Evolutionary conservation across 805 yeast species (phyloP).

Genomic region (Suhomyces canberraensis): DNA sequence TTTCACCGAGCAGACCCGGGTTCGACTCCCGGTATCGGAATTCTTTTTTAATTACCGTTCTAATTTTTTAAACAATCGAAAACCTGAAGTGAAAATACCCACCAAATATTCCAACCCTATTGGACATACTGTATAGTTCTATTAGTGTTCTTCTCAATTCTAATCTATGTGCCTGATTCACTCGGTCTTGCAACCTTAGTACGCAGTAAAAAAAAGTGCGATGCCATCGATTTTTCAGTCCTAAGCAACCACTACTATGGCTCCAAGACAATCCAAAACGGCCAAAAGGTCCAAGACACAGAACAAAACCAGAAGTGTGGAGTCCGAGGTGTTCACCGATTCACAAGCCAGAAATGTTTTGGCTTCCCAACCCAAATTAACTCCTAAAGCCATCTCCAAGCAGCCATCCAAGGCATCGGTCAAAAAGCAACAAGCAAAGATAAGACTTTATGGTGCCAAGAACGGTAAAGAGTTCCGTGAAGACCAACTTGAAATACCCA

Average conservation of each 20-base stretch:
- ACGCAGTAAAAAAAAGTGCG: conserved; percentile 6
- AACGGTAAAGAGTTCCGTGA: conserved; percentile 61
- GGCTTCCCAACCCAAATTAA: conserved; percentile 54
- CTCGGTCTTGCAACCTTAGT: not conserved
- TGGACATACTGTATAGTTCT: too few species aligned
- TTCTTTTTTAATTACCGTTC: not conserved
- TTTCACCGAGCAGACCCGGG: conserved; percentile 83
- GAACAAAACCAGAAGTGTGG: conserved; percentile 53
- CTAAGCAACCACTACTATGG: conserved; percentile 40
- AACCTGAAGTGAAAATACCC: too few species aligned
- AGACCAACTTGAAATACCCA: conserved; percentile 75
- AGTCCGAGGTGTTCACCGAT: conserved; percentile 65
- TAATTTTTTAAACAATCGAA: too few species aligned
- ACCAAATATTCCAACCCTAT: too few species aligned
- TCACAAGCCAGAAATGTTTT: conserved; percentile 66
- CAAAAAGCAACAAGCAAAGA: conserved; percentile 63
- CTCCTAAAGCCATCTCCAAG: conserved; percentile 54
- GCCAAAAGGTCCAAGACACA: conserved; percentile 54
- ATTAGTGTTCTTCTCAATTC: too few species aligned
- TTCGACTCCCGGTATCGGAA: conserved; percentile 84
- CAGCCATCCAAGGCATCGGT: conserved; percentile 50
- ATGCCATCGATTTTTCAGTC: conserved; percentile 5
- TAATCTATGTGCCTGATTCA: not conserved
- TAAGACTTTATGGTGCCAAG: conserved; percentile 66
- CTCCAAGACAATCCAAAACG: conserved; percentile 57